Conservation (phyloP, 345 rosid species). For the Eucalyptus curtisii region DNA sequence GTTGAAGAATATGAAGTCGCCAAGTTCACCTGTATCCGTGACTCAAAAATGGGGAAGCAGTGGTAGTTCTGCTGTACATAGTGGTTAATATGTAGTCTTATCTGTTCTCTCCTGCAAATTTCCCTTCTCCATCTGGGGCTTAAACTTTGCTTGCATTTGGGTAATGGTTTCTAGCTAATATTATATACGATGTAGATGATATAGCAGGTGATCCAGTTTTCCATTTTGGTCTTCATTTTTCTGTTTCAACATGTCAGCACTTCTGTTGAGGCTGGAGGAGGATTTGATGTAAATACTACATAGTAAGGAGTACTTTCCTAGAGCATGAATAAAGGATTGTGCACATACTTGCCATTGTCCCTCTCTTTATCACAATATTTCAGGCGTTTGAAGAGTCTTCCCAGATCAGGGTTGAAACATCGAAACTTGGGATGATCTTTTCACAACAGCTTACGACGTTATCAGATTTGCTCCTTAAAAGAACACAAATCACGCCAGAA, state of each 20-base stretch:
- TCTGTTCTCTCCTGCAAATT: background rate
- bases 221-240: background rate
- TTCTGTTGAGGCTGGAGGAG: background rate
- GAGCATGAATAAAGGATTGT: background rate
- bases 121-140: background rate
- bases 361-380: background rate
- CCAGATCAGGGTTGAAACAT: background rate
- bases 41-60: conserved; percentile 38
- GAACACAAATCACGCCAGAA: accelerated
- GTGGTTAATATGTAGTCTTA: background rate
- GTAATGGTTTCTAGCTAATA: background rate
- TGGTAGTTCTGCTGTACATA: conserved; percentile 21
- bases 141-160: background rate
- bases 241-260: background rate
- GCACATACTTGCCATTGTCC: background rate
- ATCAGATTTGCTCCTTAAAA: background rate
- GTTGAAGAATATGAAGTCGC: conserved; percentile 8
- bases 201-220: background rate
- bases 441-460: background rate
- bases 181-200: background rate
- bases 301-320: background rate
- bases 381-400: accelerated
- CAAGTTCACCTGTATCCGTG: conserved; percentile 48
- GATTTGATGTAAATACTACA: background rate
- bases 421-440: accelerated